Percentiles rank a stretch among this genome's conserved stretches.
Conservation (phyloP, 192 early-diverging fungal species). For the Podila minutissima region DNA sequence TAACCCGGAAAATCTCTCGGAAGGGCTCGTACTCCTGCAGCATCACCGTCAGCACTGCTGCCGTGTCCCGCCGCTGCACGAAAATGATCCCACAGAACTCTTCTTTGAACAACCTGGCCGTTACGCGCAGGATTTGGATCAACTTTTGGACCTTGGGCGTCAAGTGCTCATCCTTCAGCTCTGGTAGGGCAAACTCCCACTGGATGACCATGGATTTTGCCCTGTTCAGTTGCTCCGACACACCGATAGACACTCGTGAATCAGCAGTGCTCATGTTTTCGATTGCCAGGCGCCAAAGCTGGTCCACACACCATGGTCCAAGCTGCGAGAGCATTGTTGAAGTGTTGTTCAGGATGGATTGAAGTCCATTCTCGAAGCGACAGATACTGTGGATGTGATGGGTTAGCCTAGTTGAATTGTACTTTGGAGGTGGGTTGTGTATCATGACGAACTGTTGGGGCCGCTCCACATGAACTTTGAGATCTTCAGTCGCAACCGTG, state of each 20-base stretch:
- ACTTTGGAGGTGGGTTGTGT: constrained; percentile 59
- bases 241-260: constrained; percentile 2
- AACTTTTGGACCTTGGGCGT: constrained; percentile 79
- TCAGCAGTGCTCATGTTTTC: constrained; percentile 44
- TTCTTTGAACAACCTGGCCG: constrained; percentile 5
- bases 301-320: constrained; percentile 85
- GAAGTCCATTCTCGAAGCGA: constrained; percentile 47
- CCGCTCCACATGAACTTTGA: constrained; percentile 39
- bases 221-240: constrained; percentile 7
- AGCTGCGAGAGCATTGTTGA: constrained; percentile 59
- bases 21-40: constrained; percentile 66
- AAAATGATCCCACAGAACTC: constrained; percentile 93
- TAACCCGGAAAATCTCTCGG: constrained; percentile 52
- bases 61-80: constrained; percentile 77
- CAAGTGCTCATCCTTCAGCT: constrained; percentile 18
- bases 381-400: constrained; percentile 45
- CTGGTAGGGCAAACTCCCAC: not conserved
- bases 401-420: constrained; percentile 56
- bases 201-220: constrained; percentile 23
- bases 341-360: constrained; percentile 49
- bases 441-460: constrained; percentile 57
- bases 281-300: constrained; percentile 66
- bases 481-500: constrained; percentile 56
- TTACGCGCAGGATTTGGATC: constrained; percentile 63
- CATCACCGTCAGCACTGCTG: constrained; percentile 62